Evolutionary conservation across 2,329 filamentous ascomycete genomes (phyloP).

Genomic region (Fusarium dlaminii): DNA sequence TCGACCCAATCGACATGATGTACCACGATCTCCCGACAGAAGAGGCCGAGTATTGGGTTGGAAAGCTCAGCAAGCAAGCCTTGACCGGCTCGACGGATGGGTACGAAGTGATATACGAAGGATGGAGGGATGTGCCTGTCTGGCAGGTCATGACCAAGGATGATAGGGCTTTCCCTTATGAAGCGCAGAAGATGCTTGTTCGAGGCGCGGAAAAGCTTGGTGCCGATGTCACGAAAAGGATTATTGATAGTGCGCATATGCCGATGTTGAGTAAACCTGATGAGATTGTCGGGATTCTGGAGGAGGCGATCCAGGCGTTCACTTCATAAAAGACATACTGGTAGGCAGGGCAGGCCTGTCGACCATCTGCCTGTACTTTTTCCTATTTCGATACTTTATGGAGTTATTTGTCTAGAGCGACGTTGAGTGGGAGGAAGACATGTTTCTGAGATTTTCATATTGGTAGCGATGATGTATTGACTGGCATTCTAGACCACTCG

Average conservation of each 20-base stretch:
- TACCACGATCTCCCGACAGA: slow-evolving; percentile 60
- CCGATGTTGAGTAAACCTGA: slow-evolving; percentile 58
- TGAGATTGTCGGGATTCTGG: slow-evolving; percentile 51
- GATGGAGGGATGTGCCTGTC: slow-evolving; percentile 57
- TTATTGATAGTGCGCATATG: slow-evolving; percentile 58
- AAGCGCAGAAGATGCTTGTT: slow-evolving; percentile 51
- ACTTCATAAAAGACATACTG: background rate
- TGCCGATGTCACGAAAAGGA: slow-evolving; percentile 48
- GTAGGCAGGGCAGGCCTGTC: background rate
- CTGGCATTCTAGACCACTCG: background rate
- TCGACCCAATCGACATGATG: slow-evolving; percentile 53
- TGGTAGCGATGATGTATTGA: background rate
- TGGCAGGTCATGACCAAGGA: slow-evolving; percentile 58
- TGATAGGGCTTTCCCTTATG: slow-evolving; percentile 53
- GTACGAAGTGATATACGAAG: slow-evolving; percentile 54
- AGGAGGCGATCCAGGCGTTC: slow-evolving; percentile 38
- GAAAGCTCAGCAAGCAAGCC: slow-evolving; percentile 52
- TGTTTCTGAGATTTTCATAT: background rate
- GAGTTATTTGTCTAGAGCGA: background rate
- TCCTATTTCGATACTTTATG: too few species aligned
- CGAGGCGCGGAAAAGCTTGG: slow-evolving; percentile 52
- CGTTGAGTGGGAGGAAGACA: background rate
- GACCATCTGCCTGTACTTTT: too few species aligned
- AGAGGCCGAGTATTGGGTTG: slow-evolving; percentile 55
- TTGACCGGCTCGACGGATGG: slow-evolving; percentile 57